A percentile compares a stretch with the other conserved stretches of the same genome.
These are phyloP conservation scores for Cucurbita argyrosperma DNA, from an alignment of 306 rosid genomes.

Conservation along the genomic window DNA sequence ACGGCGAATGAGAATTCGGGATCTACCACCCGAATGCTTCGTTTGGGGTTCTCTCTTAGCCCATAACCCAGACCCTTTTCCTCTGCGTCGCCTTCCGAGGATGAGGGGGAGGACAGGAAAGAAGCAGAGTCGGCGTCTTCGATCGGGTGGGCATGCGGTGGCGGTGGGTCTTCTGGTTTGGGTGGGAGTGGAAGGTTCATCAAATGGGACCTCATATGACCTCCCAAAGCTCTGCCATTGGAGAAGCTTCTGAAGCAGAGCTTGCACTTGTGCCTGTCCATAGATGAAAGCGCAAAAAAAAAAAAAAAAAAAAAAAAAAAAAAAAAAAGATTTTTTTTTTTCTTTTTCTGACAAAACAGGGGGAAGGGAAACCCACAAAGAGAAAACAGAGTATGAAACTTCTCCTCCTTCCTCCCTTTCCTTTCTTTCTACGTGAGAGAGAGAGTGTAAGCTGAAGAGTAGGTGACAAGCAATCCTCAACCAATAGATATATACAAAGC, in stretches of 20 bases:
- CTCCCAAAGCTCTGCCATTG: slow-evolving; percentile 89
- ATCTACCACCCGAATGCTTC: slow-evolving; percentile 46
- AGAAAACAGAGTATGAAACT: slow-evolving; percentile 13
- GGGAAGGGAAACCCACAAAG: not conserved
- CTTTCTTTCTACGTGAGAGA: slow-evolving; percentile 2
- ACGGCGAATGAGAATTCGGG: slow-evolving; percentile 51
- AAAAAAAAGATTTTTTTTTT: too few species aligned
- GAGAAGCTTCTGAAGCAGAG: slow-evolving; percentile 58
- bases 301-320: not conserved
- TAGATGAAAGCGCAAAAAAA: not conserved
- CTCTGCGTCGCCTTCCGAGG: slow-evolving; percentile 22
- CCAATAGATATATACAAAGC: slow-evolving; percentile 37
- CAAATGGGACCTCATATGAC: slow-evolving; percentile 99
- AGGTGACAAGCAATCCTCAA: slow-evolving; percentile 73
- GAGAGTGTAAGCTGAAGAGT: slow-evolving; percentile 34
- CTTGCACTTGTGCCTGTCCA: slow-evolving; percentile 83
- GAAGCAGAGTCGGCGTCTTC: slow-evolving; percentile 46
- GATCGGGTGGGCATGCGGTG: slow-evolving; percentile 15
- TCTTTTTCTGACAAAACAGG: not conserved
- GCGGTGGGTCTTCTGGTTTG: slow-evolving; percentile 11
- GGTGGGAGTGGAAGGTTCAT: slow-evolving; percentile 45
- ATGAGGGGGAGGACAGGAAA: slow-evolving; percentile 14
- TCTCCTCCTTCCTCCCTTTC: not conserved
- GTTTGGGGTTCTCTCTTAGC: slow-evolving; percentile 61
- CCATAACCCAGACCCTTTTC: slow-evolving; percentile 26